phyloP scores from a whole-genome alignment of 2,329 filamentous ascomycete species.

The Nemania sp. region DNA sequence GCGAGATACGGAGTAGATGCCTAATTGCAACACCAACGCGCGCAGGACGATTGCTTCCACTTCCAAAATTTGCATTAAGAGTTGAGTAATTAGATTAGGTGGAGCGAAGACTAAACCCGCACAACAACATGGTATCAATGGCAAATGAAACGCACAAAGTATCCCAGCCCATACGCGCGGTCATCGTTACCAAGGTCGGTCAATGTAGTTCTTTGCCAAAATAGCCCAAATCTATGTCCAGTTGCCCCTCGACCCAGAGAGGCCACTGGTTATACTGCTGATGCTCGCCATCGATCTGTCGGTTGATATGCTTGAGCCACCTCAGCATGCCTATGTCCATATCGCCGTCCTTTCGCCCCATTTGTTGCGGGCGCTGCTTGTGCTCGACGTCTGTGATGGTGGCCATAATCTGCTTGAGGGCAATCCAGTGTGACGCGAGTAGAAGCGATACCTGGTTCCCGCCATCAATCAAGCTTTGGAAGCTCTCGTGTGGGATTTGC shows the following conservation, averaged over 20 bases:
- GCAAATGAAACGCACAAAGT: neutral
- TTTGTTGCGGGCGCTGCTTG: slow-evolving; percentile 19
- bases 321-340: slow-evolving; percentile 49
- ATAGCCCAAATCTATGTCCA: slow-evolving; percentile 49
- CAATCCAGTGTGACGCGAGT: slow-evolving; percentile 58
- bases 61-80: too few species aligned
- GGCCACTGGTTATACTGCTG: slow-evolving; percentile 56
- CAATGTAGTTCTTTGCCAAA: slow-evolving; percentile 45
- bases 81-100: neutral
- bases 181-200: neutral
- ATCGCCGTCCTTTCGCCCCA: slow-evolving; percentile 29
- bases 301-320: slow-evolving; percentile 57
- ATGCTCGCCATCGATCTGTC: slow-evolving; percentile 49
- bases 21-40: too few species aligned
- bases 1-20: too few species aligned
- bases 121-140: slow-evolving; percentile 15
- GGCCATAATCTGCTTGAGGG: slow-evolving; percentile 57
- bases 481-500: slow-evolving; percentile 56
- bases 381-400: slow-evolving; percentile 49
- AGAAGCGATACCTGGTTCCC: slow-evolving; percentile 51
- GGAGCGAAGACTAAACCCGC: neutral
- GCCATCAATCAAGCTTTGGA: slow-evolving; percentile 54
- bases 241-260: slow-evolving; percentile 56
- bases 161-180: neutral
- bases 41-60: too few species aligned